phyloP scores from a whole-genome alignment of 805 yeast genomes.

The Metschnikowia peoriensis region DNA sequence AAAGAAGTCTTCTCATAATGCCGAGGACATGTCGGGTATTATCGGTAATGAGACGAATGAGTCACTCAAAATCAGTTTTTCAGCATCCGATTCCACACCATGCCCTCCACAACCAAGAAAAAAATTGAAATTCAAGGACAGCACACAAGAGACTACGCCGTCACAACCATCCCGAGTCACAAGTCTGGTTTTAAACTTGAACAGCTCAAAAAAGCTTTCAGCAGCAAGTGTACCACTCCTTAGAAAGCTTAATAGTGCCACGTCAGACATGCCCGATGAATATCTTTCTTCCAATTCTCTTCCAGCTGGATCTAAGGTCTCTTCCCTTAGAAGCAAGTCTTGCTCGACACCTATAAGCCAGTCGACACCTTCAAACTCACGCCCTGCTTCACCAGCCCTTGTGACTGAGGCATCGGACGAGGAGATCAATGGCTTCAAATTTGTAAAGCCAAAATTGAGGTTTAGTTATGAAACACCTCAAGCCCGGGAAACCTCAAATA shows the following conservation, averaged over 20 bases:
- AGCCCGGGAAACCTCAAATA: constrained; percentile 11
- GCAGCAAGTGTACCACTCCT: constrained; percentile 21
- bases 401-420: constrained; percentile 34
- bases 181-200: constrained; percentile 28
- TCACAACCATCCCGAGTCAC: constrained; percentile 21
- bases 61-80: constrained; percentile 25
- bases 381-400: constrained; percentile 31
- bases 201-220: constrained; percentile 29
- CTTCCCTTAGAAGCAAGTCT: constrained; percentile 10
- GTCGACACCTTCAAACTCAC: constrained; percentile 42
- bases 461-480: constrained; percentile 18
- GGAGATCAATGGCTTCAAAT: constrained; percentile 41
- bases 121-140: constrained; percentile 27
- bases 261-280: constrained; percentile 5
- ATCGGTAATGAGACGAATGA: constrained; percentile 16
- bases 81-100: constrained; percentile 43
- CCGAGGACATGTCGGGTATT: constrained; percentile 20
- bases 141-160: constrained; percentile 20
- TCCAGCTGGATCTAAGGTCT: constrained; percentile 3
- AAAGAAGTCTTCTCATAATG: not conserved
- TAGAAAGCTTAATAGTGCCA: constrained; percentile 14
- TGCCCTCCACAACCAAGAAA: constrained; percentile 44
- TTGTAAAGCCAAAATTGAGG: constrained; percentile 31
- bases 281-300: constrained; percentile 9
- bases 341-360: constrained; percentile 40